Evolutionary conservation across 345 rosid species (phyloP).

Genomic region (Hirschfeldia incana): DNA sequence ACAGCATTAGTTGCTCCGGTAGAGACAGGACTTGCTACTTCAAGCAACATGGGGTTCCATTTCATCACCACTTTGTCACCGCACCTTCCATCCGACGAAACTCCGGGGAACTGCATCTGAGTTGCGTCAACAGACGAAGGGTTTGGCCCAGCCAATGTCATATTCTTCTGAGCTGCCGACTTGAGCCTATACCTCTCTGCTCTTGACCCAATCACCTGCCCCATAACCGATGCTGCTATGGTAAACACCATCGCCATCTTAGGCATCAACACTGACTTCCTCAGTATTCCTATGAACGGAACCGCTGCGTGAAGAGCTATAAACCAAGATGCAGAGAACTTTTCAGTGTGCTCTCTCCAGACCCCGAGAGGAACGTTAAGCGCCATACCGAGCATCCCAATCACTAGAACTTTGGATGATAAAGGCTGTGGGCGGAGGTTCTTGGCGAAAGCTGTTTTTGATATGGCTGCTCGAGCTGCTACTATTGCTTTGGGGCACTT

Average conservation of each 20-base stretch:
- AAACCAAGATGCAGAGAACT: conserved; percentile 86
- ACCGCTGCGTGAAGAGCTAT: conserved; percentile 92
- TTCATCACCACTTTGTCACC: conserved; percentile 36
- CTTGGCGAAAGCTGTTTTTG: conserved; percentile 84
- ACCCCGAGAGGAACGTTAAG: conserved; percentile 86
- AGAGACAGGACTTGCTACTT: conserved; percentile 33
- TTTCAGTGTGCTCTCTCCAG: conserved; percentile 94
- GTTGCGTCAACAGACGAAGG: not conserved
- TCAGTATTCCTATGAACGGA: conserved; percentile 88
- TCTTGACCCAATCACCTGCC: conserved; percentile 96
- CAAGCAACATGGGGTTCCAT: conserved; percentile 41
- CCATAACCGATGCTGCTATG: conserved; percentile 80
- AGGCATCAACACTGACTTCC: conserved; percentile 92
- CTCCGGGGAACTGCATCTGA: not conserved
- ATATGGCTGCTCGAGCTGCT: conserved; percentile 87
- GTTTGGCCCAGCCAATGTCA: not conserved
- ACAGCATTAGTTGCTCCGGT: conserved; percentile 36
- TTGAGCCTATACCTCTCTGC: conserved; percentile 83
- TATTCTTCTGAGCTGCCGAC: conserved; percentile 47
- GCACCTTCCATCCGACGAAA: conserved; percentile 32
- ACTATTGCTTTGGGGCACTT: conserved; percentile 79
- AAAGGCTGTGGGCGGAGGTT: conserved; percentile 90
- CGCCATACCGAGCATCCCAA: conserved; percentile 95
- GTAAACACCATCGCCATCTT: conserved; percentile 94
- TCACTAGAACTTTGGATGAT: conserved; percentile 74